Evolutionary conservation across 2,329 filamentous ascomycete genomes (phyloP), one percentile per base, ranked within the genome.

Genomic region (Botrytis byssoidea): DNA sequence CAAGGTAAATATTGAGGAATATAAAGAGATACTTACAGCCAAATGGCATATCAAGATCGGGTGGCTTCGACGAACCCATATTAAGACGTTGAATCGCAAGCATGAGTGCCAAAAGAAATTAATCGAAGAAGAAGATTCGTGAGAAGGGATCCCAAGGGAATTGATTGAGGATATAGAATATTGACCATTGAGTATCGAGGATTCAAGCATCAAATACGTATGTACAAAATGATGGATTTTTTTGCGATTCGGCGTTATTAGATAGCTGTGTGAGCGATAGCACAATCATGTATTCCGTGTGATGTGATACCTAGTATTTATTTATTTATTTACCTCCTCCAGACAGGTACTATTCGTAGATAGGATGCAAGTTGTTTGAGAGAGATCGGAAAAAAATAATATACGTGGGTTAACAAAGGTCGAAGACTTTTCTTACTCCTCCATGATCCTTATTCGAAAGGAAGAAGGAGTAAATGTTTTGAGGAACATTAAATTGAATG

Each of bases 31-130:
- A 87, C 90, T 78, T 86, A 92, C 90, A 92, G 79, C 90, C 91
- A 86, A 92, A 92, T 55, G 89, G 88, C 80, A 88, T 83, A 76
- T 87, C 85, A 73, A 85, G 83, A 78, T 88, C 85, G 79, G 86
- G 84, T 81, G 86, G 85, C 83, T 86, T 86, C 83, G 84, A 85
- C 83, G 87, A 87, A 86, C 84, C 87, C 88, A 90, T 90, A 81
- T 83, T 88, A 81, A 76, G 85, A 85, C 82, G 85, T 81, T 86
- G 85, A 83, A 87, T 82, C 79, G 85, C 86, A 79, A 88, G 86
- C 88, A 89, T 89, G 85, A 82, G 70, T 59, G 55, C 51, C 55
- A 40, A 55, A 55, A 48, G 51, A 67, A 29, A 40, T 64, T 64
- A 40, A 29, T 22, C 16, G 25, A 18, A n/a, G 20, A 37, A 37